phyloP scores from a whole-genome alignment of 2,329 filamentous ascomycete genomes.

The Penicillium polonicum region DNA sequence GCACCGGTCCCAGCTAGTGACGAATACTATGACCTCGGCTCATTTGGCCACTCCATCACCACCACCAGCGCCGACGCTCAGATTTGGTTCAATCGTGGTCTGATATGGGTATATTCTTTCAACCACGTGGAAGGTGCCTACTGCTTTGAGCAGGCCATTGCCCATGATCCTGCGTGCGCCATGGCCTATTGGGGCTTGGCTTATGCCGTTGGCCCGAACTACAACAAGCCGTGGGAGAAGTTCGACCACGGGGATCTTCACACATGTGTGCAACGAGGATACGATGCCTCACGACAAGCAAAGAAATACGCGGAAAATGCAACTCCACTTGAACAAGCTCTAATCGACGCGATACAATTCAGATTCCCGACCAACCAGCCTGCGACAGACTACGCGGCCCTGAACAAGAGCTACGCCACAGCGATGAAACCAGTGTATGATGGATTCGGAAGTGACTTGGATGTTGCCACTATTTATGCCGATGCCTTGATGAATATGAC shows the following conservation, averaged over 20 bases:
- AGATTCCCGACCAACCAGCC: conserved; percentile 57
- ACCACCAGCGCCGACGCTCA: conserved; percentile 55
- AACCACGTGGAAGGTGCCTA: conserved; percentile 69
- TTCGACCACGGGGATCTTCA: conserved; percentile 47
- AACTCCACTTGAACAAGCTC: conserved; percentile 56
- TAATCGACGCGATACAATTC: conserved; percentile 60
- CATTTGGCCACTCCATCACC: conserved; percentile 56
- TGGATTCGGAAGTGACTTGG: conserved; percentile 55
- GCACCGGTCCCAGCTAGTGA: conserved; percentile 16
- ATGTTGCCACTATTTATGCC: conserved; percentile 61
- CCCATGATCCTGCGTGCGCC: conserved; percentile 43
- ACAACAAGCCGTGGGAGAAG: conserved; percentile 54
- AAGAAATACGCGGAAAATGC: conserved; percentile 37
- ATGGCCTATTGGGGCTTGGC: conserved; percentile 53
- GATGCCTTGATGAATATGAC: conserved; percentile 66
- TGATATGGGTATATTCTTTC: conserved; percentile 74
- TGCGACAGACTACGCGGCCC: conserved; percentile 49
- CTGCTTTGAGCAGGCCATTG: conserved; percentile 48
- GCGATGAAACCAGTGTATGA: conserved; percentile 58
- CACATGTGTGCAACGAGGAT: conserved; percentile 47
- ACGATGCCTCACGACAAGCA: conserved; percentile 47
- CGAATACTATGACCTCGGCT: conserved; percentile 57
- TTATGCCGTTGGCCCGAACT: conserved; percentile 52
- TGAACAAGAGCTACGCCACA: conserved; percentile 59
- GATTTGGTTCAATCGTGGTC: conserved; percentile 68